phyloP scores from a whole-genome alignment of 2,329 filamentous ascomycete species.

The Emmonsiellopsis sp. region DNA sequence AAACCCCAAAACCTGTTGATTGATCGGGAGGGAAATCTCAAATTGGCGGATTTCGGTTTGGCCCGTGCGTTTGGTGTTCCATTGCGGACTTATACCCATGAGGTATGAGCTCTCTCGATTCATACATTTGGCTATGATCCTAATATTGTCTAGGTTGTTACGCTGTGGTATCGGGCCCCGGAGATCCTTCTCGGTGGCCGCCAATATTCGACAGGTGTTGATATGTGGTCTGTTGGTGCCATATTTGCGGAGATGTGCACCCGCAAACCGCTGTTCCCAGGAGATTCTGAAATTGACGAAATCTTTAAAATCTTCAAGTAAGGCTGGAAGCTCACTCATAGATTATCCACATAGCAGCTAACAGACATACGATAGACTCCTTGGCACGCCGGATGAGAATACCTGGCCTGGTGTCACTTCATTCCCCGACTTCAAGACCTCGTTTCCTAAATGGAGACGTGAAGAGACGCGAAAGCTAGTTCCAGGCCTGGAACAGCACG shows the following conservation, averaged over 20 bases:
- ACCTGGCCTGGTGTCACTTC: conserved; percentile 89
- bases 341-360: not conserved
- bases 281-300: conserved; percentile 87
- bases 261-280: conserved; percentile 82
- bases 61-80: conserved; percentile 89
- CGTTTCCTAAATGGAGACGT: conserved; percentile 83
- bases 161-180: conserved; percentile 83
- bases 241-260: conserved; percentile 98
- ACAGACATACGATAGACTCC: conserved; percentile 40
- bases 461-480: conserved; percentile 59
- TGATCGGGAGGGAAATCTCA: conserved; percentile 84
- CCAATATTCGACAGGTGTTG: conserved; percentile 87
- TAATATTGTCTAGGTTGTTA: conserved; percentile 55
- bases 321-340: conserved; percentile 15
- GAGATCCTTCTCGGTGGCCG: conserved; percentile 85
- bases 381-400: conserved; percentile 74
- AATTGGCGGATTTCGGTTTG: conserved; percentile 95
- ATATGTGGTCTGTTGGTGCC: conserved; percentile 92
- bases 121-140: not conserved
- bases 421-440: conserved; percentile 86
- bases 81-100: conserved; percentile 83
- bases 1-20: conserved; percentile 99
- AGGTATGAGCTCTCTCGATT: conserved; percentile 39
- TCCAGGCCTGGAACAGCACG: conserved; percentile 58
- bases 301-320: conserved; percentile 93